Percentiles rank a stretch among this genome's conserved stretches.
Evolutionary conservation across 306 rosid genomes (phyloP).

Genomic region (Sechiopsis laciniata): DNA sequence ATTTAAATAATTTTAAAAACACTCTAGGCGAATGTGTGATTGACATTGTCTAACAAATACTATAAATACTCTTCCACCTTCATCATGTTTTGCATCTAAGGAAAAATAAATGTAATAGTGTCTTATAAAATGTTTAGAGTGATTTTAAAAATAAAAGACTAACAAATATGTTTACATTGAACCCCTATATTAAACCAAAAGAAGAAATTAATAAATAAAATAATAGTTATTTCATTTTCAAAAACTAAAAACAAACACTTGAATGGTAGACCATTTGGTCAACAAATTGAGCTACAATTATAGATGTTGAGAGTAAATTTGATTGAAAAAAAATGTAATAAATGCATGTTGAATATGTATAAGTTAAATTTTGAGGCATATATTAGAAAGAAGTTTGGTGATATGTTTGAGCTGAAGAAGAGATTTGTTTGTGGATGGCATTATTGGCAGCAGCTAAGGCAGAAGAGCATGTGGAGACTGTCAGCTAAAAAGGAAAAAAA

Average conservation of each 20-base stretch:
- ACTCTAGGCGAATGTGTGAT: too few relatives aligned
- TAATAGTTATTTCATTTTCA: too few relatives aligned
- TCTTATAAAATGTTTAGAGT: too few relatives aligned
- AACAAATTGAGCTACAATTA: not conserved
- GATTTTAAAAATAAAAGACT: too few relatives aligned
- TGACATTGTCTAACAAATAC: too few relatives aligned
- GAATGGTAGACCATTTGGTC: not conserved
- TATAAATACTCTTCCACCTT: too few relatives aligned
- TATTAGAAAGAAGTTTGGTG: not conserved
- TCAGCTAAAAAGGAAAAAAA: constrained; percentile 23
- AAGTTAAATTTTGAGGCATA: not conserved
- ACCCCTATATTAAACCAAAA: not conserved
- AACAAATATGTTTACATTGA: not conserved
- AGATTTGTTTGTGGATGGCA: constrained; percentile 2
- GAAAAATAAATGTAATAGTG: too few relatives aligned
- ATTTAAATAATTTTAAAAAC: too few relatives aligned
- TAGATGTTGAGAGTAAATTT: not conserved
- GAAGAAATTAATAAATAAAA: too few relatives aligned
- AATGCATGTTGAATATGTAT: not conserved
- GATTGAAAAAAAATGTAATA: not conserved
- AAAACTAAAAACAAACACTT: too few relatives aligned
- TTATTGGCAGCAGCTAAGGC: constrained; percentile 31
- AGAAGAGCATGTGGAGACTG: constrained; percentile 43
- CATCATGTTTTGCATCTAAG: too few relatives aligned
- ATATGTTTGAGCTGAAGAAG: constrained; percentile 4